phyloP scores from a whole-genome alignment of 2,329 filamentous ascomycete genomes.

The Pestalotiopsis sp. region DNA sequence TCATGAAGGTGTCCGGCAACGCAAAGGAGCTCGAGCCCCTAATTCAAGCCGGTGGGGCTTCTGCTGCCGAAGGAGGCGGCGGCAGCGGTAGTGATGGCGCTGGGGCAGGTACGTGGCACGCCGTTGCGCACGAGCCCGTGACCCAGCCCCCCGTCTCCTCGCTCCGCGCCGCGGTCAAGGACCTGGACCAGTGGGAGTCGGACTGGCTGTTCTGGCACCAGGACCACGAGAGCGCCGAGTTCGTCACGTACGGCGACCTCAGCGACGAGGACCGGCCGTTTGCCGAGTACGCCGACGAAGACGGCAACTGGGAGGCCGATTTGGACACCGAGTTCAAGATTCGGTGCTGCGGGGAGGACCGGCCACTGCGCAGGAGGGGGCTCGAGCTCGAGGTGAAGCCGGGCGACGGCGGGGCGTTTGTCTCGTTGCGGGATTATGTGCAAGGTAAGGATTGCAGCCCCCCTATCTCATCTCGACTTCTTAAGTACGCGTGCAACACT shows the following conservation, averaged over 20 bases:
- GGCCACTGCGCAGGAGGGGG: slow-evolving; percentile 1
- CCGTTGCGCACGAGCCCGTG: slow-evolving; percentile 1
- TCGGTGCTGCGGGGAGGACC: slow-evolving; percentile 4
- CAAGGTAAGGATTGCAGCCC: not conserved
- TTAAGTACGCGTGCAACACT: not conserved
- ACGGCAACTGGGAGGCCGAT: not conserved
- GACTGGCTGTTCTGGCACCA: slow-evolving; percentile 1
- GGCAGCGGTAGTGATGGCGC: not conserved
- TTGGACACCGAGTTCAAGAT: slow-evolving; percentile 1
- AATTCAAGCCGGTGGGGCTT: not conserved
- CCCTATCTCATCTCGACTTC: not conserved
- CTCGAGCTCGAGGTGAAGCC: slow-evolving; percentile 1
- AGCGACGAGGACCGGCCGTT: not conserved
- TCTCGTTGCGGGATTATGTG: slow-evolving; percentile 2
- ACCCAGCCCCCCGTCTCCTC: slow-evolving; percentile 1
- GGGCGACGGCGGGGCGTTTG: not conserved
- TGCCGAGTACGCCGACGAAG: slow-evolving; percentile 2
- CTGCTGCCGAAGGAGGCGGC: not conserved
- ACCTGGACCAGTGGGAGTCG: slow-evolving; percentile 3
- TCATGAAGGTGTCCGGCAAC: slow-evolving; percentile 1
- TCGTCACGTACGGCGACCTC: slow-evolving; percentile 1
- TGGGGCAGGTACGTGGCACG: not conserved
- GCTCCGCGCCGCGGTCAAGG: not conserved
- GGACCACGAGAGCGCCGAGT: not conserved
- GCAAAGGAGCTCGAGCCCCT: not conserved